Evolutionary conservation across 2,329 filamentous ascomycete genomes (phyloP).

Genomic region (Helotiales sp.): DNA sequence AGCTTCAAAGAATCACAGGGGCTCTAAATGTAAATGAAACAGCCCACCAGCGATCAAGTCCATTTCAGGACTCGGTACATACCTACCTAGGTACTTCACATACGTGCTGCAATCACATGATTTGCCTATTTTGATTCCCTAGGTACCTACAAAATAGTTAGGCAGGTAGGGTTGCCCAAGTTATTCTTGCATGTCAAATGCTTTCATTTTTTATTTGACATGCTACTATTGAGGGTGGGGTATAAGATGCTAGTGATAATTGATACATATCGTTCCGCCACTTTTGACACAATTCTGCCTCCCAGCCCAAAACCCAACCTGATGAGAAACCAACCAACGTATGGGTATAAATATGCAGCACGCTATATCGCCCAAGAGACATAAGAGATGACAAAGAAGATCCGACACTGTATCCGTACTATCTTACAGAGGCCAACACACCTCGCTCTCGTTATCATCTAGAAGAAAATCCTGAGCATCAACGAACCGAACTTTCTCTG

Average conservation of each 20-base stretch:
- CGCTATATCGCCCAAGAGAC: not conserved
- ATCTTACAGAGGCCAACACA: constrained; percentile 20
- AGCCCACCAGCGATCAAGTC: not conserved
- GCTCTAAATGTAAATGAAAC: not conserved
- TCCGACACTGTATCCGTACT: constrained; percentile 2
- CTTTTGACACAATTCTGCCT: not conserved
- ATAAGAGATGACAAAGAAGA: constrained; percentile 8
- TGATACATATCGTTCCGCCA: not conserved
- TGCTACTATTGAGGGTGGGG: too few relatives aligned
- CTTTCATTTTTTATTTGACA: not conserved
- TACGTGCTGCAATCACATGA: not conserved
- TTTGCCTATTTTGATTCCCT: too few relatives aligned
- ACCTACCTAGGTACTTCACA: not conserved
- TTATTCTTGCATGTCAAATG: too few relatives aligned
- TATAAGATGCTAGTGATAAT: not conserved
- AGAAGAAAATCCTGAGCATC: constrained; percentile 13
- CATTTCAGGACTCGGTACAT: not conserved
- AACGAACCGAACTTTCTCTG: constrained; percentile 4
- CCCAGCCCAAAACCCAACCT: not conserved
- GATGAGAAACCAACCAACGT: not conserved
- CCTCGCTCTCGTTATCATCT: constrained; percentile 17
- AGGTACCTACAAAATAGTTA: too few relatives aligned
- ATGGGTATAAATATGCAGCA: constrained; percentile 14
- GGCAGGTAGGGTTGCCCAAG: not conserved
- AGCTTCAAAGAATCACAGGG: not conserved